A percentile compares a stretch with the other conserved stretches of the same genome.
These are phyloP conservation scores for Graphilbum fragrans DNA, from an alignment of 2,329 filamentous ascomycete species.

Conservation along the genomic window DNA sequence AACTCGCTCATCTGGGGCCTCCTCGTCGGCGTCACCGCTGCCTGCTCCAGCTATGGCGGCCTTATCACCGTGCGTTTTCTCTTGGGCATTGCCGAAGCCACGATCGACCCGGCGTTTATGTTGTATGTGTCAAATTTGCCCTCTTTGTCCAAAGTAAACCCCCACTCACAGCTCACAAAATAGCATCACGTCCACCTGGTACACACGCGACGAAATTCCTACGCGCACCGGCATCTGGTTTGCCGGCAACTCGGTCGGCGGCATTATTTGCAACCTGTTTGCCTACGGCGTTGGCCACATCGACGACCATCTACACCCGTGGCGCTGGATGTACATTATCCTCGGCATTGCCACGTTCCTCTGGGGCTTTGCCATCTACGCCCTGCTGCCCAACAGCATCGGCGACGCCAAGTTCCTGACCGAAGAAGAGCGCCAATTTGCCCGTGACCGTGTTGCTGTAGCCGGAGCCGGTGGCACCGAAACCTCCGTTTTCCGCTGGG, in stretches of 20 bases:
- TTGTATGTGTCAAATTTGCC: too few relatives aligned
- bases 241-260: slow-evolving; percentile 36
- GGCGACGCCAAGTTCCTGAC: slow-evolving; percentile 45
- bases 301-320: slow-evolving; percentile 24
- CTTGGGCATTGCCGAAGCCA: slow-evolving; percentile 41
- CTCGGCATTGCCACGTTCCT: slow-evolving; percentile 14
- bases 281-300: slow-evolving; percentile 46
- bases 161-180: too few relatives aligned
- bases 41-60: slow-evolving; percentile 18
- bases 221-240: slow-evolving; percentile 44
- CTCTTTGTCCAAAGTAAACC: too few relatives aligned
- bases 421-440: slow-evolving; percentile 35
- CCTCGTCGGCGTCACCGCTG: slow-evolving; percentile 6
- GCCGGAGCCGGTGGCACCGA: slow-evolving; percentile 40
- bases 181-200: slow-evolving; percentile 43
- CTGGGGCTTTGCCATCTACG: slow-evolving; percentile 34
- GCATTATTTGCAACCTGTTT: slow-evolving; percentile 33
- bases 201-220: slow-evolving; percentile 44
- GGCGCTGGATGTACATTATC: slow-evolving; percentile 17
- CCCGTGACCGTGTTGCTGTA: slow-evolving; percentile 31
- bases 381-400: slow-evolving; percentile 39
- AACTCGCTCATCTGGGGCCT: slow-evolving; percentile 8
- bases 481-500: slow-evolving; percentile 33
- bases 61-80: slow-evolving; percentile 39
- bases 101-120: slow-evolving; percentile 41